These are phyloP conservation scores for Bombardia bombarda DNA, from an alignment of 495 filamentous ascomycete genomes.

Conservation along the genomic window DNA sequence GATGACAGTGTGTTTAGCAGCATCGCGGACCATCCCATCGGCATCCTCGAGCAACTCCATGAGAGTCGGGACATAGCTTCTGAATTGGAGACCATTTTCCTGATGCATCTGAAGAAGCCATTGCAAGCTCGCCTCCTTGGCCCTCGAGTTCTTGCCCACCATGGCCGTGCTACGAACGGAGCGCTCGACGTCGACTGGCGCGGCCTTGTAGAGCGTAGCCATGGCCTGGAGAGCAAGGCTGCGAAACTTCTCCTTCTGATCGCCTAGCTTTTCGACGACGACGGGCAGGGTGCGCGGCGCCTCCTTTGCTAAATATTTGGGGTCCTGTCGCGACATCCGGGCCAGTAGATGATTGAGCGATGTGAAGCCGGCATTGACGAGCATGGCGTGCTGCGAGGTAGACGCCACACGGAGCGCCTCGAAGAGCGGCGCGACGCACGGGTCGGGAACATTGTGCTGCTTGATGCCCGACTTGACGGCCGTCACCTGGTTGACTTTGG, in stretches of 20 bases:
- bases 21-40: slow-evolving; percentile 75
- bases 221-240: slow-evolving; percentile 63
- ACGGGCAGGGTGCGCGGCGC: slow-evolving; percentile 60
- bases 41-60: slow-evolving; percentile 86
- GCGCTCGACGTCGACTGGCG: slow-evolving; percentile 65
- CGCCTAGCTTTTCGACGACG: slow-evolving; percentile 78
- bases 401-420: slow-evolving; percentile 64
- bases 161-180: slow-evolving; percentile 71
- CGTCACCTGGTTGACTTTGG: slow-evolving; percentile 62
- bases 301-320: slow-evolving; percentile 55
- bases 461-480: slow-evolving; percentile 79
- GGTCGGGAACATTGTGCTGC: slow-evolving; percentile 73
- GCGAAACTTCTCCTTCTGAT: slow-evolving; percentile 76
- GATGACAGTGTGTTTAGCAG: slow-evolving; percentile 71
- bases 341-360: slow-evolving; percentile 78
- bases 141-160: slow-evolving; percentile 66
- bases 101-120: slow-evolving; percentile 84
- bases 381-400: slow-evolving; percentile 57
- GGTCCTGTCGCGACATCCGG: slow-evolving; percentile 73
- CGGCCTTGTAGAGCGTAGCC: slow-evolving; percentile 61
- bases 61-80: slow-evolving; percentile 69
- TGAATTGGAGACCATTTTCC: slow-evolving; percentile 68
- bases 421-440: slow-evolving; percentile 62
- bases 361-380: slow-evolving; percentile 71
- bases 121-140: slow-evolving; percentile 74